Evolutionary conservation across 345 rosid species (phyloP), one percentile per base, ranked within the genome.

Genomic region (Hypericum perforatum): DNA sequence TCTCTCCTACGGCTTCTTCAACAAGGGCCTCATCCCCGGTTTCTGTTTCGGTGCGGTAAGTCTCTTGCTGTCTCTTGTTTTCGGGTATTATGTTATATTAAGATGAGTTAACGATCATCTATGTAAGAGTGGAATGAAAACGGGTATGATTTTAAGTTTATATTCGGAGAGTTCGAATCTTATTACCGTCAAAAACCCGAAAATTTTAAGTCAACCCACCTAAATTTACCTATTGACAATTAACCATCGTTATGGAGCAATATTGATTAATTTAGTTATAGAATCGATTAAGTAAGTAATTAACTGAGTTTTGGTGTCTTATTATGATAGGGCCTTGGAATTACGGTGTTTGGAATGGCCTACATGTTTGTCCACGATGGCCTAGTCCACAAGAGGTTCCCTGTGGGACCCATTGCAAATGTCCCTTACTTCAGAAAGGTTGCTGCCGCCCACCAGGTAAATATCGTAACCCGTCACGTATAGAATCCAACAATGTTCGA

Each of bases 361-460:
- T 91, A 91, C 78, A 91, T 91, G 98, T 91, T 91, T 61, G 88
- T 91, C 49, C 98, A 91, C 61, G 98, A 91, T 38, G 98, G 96
- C 45, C 74, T 91, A 16, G 94, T 87, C 14, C 98, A 91, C 74
- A 77, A 71, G 65, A 70, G 98, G 45, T 91, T 91, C 73, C 90
- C 98, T 0, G 98, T 91, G 14, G 98, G 98, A 11, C 98, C 98
- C 42, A 81, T 91, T 14, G 92, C 98, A 58, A 53, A 82, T 70
- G 94, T 91, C 8, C 96, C 96, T 45, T 85, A 85, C 61, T 70
- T 91, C 50, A 66, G 92, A 16, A 81, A 62, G 60, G 90, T 87
- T n/a, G 98, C 96, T 8, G 88, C 96, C 0, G 96, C 98, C 37
- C 98, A 91, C 57, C 80, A 76, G 76, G 98, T 87, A 57, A 59